Percentiles rank a stretch among this genome's conserved stretches.
phyloP scores from a whole-genome alignment of 257 asterid genomes.

The Rubia yunnanensis region DNA sequence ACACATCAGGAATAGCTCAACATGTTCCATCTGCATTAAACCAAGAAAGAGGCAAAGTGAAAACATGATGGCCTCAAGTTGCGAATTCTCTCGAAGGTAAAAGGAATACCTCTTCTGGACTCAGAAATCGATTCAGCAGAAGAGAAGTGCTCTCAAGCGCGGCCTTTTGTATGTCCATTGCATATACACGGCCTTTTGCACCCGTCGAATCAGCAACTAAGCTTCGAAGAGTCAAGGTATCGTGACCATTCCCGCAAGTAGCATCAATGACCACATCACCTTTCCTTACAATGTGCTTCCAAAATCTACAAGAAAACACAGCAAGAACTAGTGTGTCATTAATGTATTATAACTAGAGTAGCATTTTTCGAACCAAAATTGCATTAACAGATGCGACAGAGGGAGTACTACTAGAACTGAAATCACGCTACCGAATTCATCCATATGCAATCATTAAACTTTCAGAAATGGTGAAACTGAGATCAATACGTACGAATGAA shows the following conservation, averaged over 20 bases:
- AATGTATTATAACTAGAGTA: too few species aligned
- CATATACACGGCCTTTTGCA: slow-evolving; percentile 61
- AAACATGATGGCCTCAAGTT: not conserved
- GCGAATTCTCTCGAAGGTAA: too few species aligned
- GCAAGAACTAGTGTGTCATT: too few species aligned
- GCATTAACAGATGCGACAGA: too few species aligned
- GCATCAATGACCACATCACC: slow-evolving; percentile 88
- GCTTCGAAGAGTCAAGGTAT: slow-evolving; percentile 63
- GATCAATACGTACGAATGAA: slow-evolving; percentile 61
- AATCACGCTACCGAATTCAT: too few species aligned
- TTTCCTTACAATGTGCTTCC: slow-evolving; percentile 69
- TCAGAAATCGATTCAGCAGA: slow-evolving; percentile 52
- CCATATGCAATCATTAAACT: not conserved
- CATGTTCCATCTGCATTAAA: slow-evolving; percentile 55
- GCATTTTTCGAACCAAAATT: too few species aligned
- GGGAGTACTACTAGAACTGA: not conserved
- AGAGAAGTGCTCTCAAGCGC: slow-evolving; percentile 68
- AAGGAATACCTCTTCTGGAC: slow-evolving; percentile 41
- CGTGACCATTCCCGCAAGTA: slow-evolving; percentile 94
- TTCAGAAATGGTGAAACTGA: not conserved
- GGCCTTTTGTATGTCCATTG: slow-evolving; percentile 74
- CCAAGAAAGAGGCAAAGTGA: slow-evolving; percentile 2
- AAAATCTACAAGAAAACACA: slow-evolving; percentile 34
- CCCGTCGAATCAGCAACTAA: slow-evolving; percentile 45
- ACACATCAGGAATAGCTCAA: slow-evolving; percentile 74